These are phyloP conservation scores for Arthroderma sp. DNA, from an alignment of 2,329 filamentous ascomycete genomes.

Conservation along the genomic window DNA sequence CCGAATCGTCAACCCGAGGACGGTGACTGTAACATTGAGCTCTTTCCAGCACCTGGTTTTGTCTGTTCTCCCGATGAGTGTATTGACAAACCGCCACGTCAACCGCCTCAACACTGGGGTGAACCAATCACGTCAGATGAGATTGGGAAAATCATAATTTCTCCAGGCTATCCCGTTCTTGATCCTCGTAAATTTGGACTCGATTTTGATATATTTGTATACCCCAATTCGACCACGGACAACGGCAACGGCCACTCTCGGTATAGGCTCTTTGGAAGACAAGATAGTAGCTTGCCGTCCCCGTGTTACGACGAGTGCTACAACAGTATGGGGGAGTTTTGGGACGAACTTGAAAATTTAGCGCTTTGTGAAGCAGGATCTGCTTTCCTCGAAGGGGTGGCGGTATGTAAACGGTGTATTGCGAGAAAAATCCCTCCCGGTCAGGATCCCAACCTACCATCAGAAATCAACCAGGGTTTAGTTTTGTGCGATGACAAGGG, in stretches of 20 bases:
- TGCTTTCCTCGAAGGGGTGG: neutral
- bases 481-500: neutral
- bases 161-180: conserved; percentile 51
- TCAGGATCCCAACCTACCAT: neutral
- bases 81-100: conserved; percentile 20
- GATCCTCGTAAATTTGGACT: conserved; percentile 50
- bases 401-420: neutral
- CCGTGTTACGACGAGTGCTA: conserved; percentile 45
- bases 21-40: conserved; percentile 27
- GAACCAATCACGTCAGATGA: conserved; percentile 13
- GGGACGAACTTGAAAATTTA: conserved; percentile 27
- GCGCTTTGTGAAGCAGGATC: neutral
- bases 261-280: conserved; percentile 20
- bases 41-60: conserved; percentile 26
- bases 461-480: neutral
- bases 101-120: conserved; percentile 17
- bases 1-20: conserved; percentile 19
- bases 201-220: conserved; percentile 48
- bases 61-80: conserved; percentile 29
- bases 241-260: conserved; percentile 24
- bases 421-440: neutral
- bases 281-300: conserved; percentile 26
- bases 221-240: conserved; percentile 13
- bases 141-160: conserved; percentile 37
- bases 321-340: conserved; percentile 34